A percentile compares a stretch with the other conserved stretches of the same genome.
Evolutionary conservation across 306 rosid species (phyloP).

Genomic region (Dryas octopetala): DNA sequence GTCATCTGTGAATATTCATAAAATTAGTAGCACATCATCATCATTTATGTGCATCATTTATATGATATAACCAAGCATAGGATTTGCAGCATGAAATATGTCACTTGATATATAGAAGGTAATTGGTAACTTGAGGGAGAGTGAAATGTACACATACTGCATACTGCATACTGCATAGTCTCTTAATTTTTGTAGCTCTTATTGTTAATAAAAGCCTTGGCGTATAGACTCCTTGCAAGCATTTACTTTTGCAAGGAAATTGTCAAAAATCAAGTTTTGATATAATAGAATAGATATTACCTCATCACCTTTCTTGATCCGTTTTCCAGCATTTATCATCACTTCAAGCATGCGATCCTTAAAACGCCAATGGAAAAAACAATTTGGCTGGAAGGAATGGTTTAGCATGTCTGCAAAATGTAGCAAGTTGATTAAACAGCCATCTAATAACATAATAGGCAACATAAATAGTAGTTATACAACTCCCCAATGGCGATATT

Average conservation of each 20-base stretch:
- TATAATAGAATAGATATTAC: conserved; percentile 42
- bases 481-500: background rate
- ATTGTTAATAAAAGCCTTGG: background rate
- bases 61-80: conserved; percentile 15
- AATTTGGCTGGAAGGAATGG: conserved; percentile 93
- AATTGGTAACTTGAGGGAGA: background rate
- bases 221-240: background rate
- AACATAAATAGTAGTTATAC: background rate
- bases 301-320: conserved; percentile 83
- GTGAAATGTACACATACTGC: background rate
- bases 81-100: background rate
- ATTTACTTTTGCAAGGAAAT: conserved; percentile 12
- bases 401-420: conserved; percentile 82
- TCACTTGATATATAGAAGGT: background rate
- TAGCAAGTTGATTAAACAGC: conserved; percentile 23
- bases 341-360: conserved; percentile 98
- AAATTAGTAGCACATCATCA: conserved; percentile 39
- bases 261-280: conserved; percentile 17
- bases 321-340: conserved; percentile 91
- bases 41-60: conserved; percentile 8
- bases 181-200: background rate
- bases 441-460: conserved; percentile 4
- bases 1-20: conserved; percentile 69
- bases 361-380: conserved; percentile 96
- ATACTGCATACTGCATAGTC: background rate